Evolutionary conservation across 495 filamentous ascomycete genomes (phyloP).

Genomic region (Lindgomyces ingoldianus): DNA sequence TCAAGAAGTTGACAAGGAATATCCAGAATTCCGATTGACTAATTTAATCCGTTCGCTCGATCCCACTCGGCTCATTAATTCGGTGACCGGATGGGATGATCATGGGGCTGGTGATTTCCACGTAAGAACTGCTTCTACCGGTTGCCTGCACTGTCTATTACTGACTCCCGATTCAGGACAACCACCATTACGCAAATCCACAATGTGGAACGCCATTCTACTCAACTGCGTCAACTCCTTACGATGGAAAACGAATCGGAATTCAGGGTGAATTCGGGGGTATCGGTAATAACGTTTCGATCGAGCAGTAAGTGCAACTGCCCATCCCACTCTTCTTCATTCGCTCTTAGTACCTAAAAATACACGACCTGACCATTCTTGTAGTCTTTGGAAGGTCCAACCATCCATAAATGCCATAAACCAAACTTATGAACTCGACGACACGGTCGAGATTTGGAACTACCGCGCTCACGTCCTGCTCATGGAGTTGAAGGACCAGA

Average conservation of each 20-base stretch:
- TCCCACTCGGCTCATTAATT: constrained; percentile 61
- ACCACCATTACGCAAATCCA: constrained; percentile 70
- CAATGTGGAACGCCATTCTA: constrained; percentile 69
- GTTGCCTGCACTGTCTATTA: neutral
- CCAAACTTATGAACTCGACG: constrained; percentile 66
- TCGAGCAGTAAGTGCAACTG: constrained; percentile 48
- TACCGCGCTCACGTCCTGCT: constrained; percentile 59
- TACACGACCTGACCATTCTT: neutral
- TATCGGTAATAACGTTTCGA: constrained; percentile 61
- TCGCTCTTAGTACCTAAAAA: too few relatives aligned
- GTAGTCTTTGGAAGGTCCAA: constrained; percentile 58
- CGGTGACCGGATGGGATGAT: constrained; percentile 63
- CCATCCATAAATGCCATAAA: constrained; percentile 58
- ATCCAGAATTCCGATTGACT: constrained; percentile 60
- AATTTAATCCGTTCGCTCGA: constrained; percentile 57
- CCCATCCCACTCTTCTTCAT: neutral
- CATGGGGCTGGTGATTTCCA: constrained; percentile 62
- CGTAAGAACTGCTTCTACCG: constrained; percentile 32
- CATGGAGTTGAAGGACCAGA: constrained; percentile 59
- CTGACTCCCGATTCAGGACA: constrained; percentile 52
- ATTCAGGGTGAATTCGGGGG: constrained; percentile 72
- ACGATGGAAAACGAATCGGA: constrained; percentile 61
- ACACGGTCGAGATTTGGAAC: constrained; percentile 61
- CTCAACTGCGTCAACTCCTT: constrained; percentile 56
- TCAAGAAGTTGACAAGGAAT: constrained; percentile 50